Percentiles rank a stretch among this genome's conserved stretches.
Evolutionary conservation across 2,329 filamentous ascomycete species (phyloP).

Genomic region (Cordyceps cateniannulata): DNA sequence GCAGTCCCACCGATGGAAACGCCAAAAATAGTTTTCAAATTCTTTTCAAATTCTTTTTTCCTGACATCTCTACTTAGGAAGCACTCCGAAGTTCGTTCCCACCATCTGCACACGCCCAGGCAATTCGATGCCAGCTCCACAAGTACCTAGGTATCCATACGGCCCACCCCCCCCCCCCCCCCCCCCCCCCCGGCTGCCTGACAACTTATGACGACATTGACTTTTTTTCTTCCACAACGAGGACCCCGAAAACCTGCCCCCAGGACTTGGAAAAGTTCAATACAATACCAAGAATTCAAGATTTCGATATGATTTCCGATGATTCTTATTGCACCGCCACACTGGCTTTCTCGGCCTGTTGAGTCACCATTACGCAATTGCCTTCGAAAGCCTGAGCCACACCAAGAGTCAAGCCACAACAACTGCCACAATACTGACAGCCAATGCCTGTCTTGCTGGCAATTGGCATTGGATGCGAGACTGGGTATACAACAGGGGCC

Average conservation of each 20-base stretch:
- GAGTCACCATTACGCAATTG: conserved; percentile 11
- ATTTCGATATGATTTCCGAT: conserved; percentile 9
- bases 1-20: too few relatives aligned
- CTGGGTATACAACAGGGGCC: background rate
- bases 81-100: too few relatives aligned
- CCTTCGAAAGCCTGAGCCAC: conserved; percentile 1
- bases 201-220: conserved; percentile 8
- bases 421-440: background rate
- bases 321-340: conserved; percentile 2
- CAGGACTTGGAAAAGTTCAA: background rate
- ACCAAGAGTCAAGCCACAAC: background rate
- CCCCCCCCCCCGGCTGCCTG: background rate
- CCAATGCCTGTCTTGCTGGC: background rate
- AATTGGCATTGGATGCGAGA: background rate
- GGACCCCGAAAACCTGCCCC: background rate
- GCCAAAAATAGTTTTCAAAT: too few relatives aligned
- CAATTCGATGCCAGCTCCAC: too few relatives aligned
- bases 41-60: too few relatives aligned
- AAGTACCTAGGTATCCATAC: too few relatives aligned
- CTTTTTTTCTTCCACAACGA: background rate
- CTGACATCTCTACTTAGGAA: too few relatives aligned
- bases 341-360: background rate
- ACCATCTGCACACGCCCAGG: too few relatives aligned
- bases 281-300: background rate
- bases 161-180: too few relatives aligned